These are phyloP conservation scores for Scheffersomyces lignosus DNA, from an alignment of 805 yeast genomes.

Conservation along the genomic window DNA sequence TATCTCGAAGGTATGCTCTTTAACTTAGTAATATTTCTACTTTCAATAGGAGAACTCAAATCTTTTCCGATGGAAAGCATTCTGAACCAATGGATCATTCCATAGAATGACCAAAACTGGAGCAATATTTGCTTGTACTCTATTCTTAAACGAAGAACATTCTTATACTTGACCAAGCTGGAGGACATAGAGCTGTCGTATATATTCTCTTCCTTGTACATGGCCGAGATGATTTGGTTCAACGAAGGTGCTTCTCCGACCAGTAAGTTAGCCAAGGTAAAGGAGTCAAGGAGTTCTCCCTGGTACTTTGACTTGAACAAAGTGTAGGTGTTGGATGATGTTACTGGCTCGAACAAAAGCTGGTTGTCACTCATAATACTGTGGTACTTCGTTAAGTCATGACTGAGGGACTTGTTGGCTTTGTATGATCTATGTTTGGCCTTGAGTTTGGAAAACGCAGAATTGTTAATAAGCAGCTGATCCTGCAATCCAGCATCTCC, in stretches of 20 bases:
- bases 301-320: conserved; percentile 13
- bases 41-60: conserved; percentile 31
- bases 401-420: conserved; percentile 12
- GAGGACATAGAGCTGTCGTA: conserved; percentile 6
- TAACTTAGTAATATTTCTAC: conserved; percentile 21
- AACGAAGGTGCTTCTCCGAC: conserved; percentile 40
- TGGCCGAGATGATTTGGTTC: conserved; percentile 20
- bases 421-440: conserved; percentile 16
- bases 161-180: conserved; percentile 29
- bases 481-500: conserved; percentile 17
- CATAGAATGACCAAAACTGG: conserved; percentile 43
- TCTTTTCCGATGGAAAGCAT: conserved; percentile 35
- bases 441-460: conserved; percentile 18
- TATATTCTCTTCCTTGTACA: conserved; percentile 21
- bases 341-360: conserved; percentile 40
- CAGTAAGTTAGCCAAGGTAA: conserved; percentile 29
- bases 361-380: conserved; percentile 24
- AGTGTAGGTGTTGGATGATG: conserved; percentile 14
- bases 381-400: conserved; percentile 18
- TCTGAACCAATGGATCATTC: conserved; percentile 40
- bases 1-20: conserved; percentile 25
- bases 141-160: conserved; percentile 36
- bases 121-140: conserved; percentile 39
- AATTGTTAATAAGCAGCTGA: neutral
- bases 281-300: conserved; percentile 24